Conservation (phyloP, 140 eudicot species). For the Erigeron philadelphicus region DNA sequence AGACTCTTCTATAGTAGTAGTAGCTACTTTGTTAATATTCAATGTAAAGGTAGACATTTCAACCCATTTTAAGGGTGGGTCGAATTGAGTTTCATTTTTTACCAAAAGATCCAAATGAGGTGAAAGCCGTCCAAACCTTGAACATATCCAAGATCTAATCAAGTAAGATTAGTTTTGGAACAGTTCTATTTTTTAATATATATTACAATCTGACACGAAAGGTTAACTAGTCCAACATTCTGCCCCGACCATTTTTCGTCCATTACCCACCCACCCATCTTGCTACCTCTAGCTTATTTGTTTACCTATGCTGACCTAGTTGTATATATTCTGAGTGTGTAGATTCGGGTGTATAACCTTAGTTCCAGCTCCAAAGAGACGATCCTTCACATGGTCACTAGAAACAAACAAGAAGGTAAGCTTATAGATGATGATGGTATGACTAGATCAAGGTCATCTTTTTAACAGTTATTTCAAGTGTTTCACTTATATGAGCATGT, state of each 20-base stretch:
- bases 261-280: neutral
- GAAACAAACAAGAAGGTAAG: constrained; percentile 58
- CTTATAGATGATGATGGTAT: constrained; percentile 7
- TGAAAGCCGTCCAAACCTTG: neutral
- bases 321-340: constrained; percentile 26
- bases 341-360: constrained; percentile 65
- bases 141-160: neutral
- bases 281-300: neutral
- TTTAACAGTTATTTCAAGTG: neutral
- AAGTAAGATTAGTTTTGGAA: neutral
- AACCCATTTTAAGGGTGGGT: neutral
- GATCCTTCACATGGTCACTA: constrained; percentile 47
- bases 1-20: constrained; percentile 16
- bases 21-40: constrained; percentile 7
- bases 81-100: neutral
- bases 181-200: too few relatives aligned
- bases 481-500: neutral
- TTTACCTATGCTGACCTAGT: constrained; percentile 3
- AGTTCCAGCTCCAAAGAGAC: constrained; percentile 37
- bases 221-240: neutral
- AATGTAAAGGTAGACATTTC: neutral
- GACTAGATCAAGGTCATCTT: neutral
- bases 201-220: too few relatives aligned
- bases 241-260: neutral
- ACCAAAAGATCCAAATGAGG: neutral